Evolutionary conservation across 2,329 filamentous ascomycete species (phyloP), one percentile per base, ranked within the genome.

Genomic region (Sarocladiaceae sp.): DNA sequence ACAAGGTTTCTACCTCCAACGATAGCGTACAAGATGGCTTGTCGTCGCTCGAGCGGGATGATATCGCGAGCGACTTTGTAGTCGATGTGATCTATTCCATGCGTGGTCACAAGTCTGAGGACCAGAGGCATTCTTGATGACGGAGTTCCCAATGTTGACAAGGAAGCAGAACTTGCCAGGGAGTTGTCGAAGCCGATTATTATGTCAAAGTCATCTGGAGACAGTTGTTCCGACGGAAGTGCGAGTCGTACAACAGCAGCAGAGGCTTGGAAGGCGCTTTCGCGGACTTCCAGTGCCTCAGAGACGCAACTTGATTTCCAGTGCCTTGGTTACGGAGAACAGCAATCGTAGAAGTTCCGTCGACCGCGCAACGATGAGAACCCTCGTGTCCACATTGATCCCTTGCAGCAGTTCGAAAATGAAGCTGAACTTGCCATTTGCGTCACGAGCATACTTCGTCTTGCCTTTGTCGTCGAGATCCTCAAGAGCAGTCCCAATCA

Each of bases 341-440:
- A 86, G 65, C 28, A 84, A 73, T 26, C 78, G 73, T 36, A 80
- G 64, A 6, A 80, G 66, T 26, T 71, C 68, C 10, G 73, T 71
- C 5, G 76, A 73, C 18, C 76, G 76, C 8, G 73, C 77, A 11
- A 86, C 60, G 22, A 86, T 73, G 13, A 83, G 64, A 7, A 86
- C 63, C 31, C 73, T 77, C 33, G 71, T 73, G 11, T 75, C 68
- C 12, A 67, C 67, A 3, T n/a, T 29, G 11, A 83, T 60, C 8
- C 64, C 60, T 18, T 75, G 66, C 26, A 84, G 61, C 3, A 86
- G 66, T 55, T 83, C 79, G 40, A 72, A 76, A 5, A 84, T 59
- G 57, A 86, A 86, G 28, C 73, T 75, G 57, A 79, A 82, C 57
- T 86, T 86, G 52, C 78, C 68, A 62, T 82, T 85, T 10, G 79